Conservation (phyloP, 331 rosid species). For the Quercus phellos region DNA sequence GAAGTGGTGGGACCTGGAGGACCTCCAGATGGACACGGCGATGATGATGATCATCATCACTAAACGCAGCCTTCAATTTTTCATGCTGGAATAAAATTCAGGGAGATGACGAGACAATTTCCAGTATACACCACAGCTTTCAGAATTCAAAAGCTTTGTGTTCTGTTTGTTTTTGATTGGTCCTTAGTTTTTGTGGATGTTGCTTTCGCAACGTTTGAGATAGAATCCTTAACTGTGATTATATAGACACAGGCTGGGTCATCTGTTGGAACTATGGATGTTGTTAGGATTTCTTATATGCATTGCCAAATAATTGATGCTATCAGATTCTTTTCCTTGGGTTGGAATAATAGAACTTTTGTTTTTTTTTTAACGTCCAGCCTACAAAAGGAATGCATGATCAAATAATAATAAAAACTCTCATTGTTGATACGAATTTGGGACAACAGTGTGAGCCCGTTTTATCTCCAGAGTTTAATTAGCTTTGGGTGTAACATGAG, state of each 20-base stretch:
- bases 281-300: slow-evolving; percentile 30
- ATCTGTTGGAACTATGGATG: slow-evolving; percentile 37
- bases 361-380: not conserved
- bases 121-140: slow-evolving; percentile 29
- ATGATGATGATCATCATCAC: slow-evolving; percentile 34
- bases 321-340: slow-evolving; percentile 35
- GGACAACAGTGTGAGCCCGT: not conserved
- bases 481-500: too few species aligned
- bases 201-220: slow-evolving; percentile 35
- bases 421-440: too few species aligned
- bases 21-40: slow-evolving; percentile 39
- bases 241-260: slow-evolving; percentile 39
- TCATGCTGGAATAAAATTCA: slow-evolving; percentile 29
- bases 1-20: slow-evolving; percentile 56
- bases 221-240: slow-evolving; percentile 33
- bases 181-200: slow-evolving; percentile 24
- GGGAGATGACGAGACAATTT: slow-evolving; percentile 24
- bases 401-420: not conserved
- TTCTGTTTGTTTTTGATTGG: slow-evolving; percentile 28
- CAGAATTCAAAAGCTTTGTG: slow-evolving; percentile 21
- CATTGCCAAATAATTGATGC: slow-evolving; percentile 59
- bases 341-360: slow-evolving; percentile 7
- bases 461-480: not conserved
- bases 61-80: slow-evolving; percentile 17
- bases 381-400: not conserved